Evolutionary conservation across 257 asterid species (phyloP), one percentile per base, ranked within the genome.

Genomic region (Lithospermum erythrorhizon): DNA sequence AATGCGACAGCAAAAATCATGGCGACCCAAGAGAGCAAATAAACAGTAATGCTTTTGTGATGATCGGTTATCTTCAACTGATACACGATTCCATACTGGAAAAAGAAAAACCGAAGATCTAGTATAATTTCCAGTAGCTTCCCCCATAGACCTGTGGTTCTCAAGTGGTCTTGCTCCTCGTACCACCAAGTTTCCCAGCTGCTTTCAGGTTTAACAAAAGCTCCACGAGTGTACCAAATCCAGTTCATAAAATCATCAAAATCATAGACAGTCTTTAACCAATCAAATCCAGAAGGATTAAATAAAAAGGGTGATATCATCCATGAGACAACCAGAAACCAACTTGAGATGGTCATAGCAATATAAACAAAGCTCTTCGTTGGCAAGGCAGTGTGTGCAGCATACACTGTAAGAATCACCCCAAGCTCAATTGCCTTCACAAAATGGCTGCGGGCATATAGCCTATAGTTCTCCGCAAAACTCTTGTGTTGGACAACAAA

Each of bases 101-200:
- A 88, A 62, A 91, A 88, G 94, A 91, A 86, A 77, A 86, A 91
- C 15, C 98, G 93, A 56, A 91, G 90, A 75, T 88, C 89, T 61
- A 91, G 64, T 66, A 91, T 83, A 37, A 91, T 88, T 78, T 91
- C 98, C 71, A 88, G 75, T 66, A 91, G 63, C 66, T 91, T 91
- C 25, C 98, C 96, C 96, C 98, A 91, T 16, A 91, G 87, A 21
- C 98, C 95, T 21, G 98, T 91, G 51, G 89, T 83, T 73, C 94
- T 79, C 72, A 90, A 78, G 71, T 90, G 96, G 55, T 85, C 95
- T 68, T 88, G 96, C 60, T 89, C 97, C 70, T 89, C 95, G 4
- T 89, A 86, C 97, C 97, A 89, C 97, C 97, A 89, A 16, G 86
- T 82, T 69, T 89, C 97, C 97, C 97, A 89, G 71, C 97, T 84